Conservation (phyloP, 306 rosid genomes). For the Rosa lucieae region DNA sequence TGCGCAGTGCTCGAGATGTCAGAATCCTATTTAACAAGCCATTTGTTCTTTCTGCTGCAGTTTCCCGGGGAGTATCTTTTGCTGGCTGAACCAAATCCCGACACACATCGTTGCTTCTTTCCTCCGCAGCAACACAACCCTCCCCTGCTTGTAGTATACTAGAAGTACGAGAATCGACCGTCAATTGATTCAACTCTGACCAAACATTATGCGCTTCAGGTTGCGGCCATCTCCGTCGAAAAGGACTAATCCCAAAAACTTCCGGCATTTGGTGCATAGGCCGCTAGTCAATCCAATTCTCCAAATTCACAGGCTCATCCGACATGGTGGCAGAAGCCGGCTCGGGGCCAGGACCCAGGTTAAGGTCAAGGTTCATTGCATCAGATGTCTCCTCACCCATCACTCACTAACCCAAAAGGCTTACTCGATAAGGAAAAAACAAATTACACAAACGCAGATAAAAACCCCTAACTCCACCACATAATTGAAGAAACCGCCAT, state of each 20-base stretch:
- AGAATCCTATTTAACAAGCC: constrained; percentile 69
- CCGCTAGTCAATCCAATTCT: constrained; percentile 53
- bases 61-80: constrained; percentile 53
- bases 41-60: constrained; percentile 55
- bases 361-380: constrained; percentile 94
- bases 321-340: constrained; percentile 34
- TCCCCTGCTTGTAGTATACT: too few species aligned
- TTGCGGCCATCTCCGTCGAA: constrained; percentile 53
- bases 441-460: constrained; percentile 32
- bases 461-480: constrained; percentile 37
- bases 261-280: constrained; percentile 55
- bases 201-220: constrained; percentile 54
- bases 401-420: constrained; percentile 32
- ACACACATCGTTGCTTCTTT: too few species aligned
- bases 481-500: constrained; percentile 35
- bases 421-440: constrained; percentile 15
- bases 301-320: constrained; percentile 54
- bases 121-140: too few species aligned
- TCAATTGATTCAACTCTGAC: too few species aligned
- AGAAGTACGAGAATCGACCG: too few species aligned
- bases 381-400: constrained; percentile 85
- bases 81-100: constrained; percentile 51
- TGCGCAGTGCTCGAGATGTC: constrained; percentile 69
- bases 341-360: constrained; percentile 84
- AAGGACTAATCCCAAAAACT: constrained; percentile 49